phyloP scores from a whole-genome alignment of 2,329 filamentous ascomycete species.

The Paecilomyces variotii region DNA sequence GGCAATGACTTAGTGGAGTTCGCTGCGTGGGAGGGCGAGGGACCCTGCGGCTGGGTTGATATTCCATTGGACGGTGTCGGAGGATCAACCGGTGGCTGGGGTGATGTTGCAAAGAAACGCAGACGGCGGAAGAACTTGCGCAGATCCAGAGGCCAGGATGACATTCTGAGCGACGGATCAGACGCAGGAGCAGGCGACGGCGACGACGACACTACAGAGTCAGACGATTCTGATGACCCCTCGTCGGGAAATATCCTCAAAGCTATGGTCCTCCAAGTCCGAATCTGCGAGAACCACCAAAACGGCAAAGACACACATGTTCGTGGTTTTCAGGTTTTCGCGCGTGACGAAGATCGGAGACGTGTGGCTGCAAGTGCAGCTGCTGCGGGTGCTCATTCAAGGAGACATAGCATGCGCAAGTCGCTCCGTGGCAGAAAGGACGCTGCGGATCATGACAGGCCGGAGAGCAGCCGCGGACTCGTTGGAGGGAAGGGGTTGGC shows the following conservation, averaged over 20 bases:
- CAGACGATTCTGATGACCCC: conserved; percentile 21
- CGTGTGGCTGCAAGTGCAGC: conserved; percentile 18
- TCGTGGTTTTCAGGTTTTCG: conserved; percentile 80
- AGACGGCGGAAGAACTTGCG: conserved; percentile 10
- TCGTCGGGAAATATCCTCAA: conserved; percentile 67
- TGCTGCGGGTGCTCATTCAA: conserved; percentile 22
- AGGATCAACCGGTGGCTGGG: conserved; percentile 12
- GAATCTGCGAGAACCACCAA: conserved; percentile 92
- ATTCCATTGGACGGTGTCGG: conserved; percentile 51
- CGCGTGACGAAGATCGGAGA: conserved; percentile 36
- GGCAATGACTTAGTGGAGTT: conserved; percentile 89
- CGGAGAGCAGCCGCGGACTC: conserved; percentile 8
- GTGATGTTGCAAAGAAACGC: conserved; percentile 2
- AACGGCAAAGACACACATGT: conserved; percentile 99
- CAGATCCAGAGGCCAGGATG: conserved; percentile 13
- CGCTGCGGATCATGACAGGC: conserved; percentile 11
- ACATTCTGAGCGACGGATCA: conserved; percentile 4
- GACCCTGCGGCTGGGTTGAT: conserved; percentile 84
- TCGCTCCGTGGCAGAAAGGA: conserved; percentile 21
- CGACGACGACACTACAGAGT: conserved; percentile 20
- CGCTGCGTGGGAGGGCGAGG: conserved; percentile 66
- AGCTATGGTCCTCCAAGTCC: conserved; percentile 83
- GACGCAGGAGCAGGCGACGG: conserved; percentile 12
- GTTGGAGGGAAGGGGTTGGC: conserved; percentile 17
- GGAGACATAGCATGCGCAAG: conserved; percentile 21